Conservation (phyloP, 2,329 filamentous ascomycete species). For the Fusarium ambrosium region DNA sequence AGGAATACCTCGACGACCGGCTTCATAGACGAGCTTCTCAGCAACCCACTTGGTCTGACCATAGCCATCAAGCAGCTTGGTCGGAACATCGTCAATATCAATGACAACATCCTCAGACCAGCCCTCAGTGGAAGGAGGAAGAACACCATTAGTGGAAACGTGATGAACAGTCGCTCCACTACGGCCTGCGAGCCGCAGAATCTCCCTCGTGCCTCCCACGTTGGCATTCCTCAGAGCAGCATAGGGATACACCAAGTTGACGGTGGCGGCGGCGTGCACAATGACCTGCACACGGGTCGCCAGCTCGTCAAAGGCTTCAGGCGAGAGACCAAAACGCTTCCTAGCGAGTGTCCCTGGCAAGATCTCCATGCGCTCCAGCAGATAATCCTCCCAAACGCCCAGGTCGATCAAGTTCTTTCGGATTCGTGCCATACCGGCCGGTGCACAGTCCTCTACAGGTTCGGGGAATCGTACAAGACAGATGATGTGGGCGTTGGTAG, state of each 20-base stretch:
- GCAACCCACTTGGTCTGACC: constrained; percentile 88
- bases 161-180: constrained; percentile 81
- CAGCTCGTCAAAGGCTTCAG: constrained; percentile 74
- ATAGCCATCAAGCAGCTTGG: constrained; percentile 78
- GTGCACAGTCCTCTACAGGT: constrained; percentile 72
- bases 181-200: constrained; percentile 77
- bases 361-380: constrained; percentile 83
- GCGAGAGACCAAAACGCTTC: constrained; percentile 76
- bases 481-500: constrained; percentile 76
- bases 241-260: constrained; percentile 86
- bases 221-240: constrained; percentile 81
- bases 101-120: constrained; percentile 80
- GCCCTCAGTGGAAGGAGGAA: constrained; percentile 77
- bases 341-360: constrained; percentile 80
- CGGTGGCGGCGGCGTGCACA: constrained; percentile 81
- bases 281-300: constrained; percentile 78
- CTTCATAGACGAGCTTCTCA: constrained; percentile 79
- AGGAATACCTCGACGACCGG: constrained; percentile 75
- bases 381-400: constrained; percentile 81
- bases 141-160: constrained; percentile 83
- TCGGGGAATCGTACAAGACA: constrained; percentile 82
- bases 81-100: constrained; percentile 75
- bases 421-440: constrained; percentile 78
- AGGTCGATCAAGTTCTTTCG: constrained; percentile 83
- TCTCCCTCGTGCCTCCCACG: constrained; percentile 82